These are phyloP conservation scores for Apiospora pterosperma DNA, from an alignment of 2,329 filamentous ascomycete genomes.

Conservation along the genomic window DNA sequence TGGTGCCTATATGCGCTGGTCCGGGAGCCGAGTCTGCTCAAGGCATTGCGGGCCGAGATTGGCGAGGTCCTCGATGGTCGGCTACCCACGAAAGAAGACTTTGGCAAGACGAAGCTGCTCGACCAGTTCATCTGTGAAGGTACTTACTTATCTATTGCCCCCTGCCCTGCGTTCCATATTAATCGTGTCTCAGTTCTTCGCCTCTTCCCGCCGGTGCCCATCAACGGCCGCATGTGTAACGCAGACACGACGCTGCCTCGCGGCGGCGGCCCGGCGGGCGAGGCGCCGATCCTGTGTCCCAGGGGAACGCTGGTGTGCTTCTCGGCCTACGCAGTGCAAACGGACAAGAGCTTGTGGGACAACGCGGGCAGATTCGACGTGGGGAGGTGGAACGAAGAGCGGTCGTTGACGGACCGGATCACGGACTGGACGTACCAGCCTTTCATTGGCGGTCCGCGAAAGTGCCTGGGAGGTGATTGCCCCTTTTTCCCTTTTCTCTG, in stretches of 20 bases:
- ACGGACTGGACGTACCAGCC: conserved; percentile 26
- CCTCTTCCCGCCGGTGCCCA: neutral
- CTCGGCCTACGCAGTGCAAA: conserved; percentile 31
- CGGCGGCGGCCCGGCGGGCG: conserved; percentile 42
- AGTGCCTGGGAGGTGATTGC: conserved; percentile 16
- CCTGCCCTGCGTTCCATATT: too few relatives aligned
- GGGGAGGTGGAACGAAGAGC: conserved; percentile 9
- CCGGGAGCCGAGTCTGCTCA: neutral
- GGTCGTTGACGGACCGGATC: neutral
- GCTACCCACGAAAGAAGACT: too few relatives aligned
- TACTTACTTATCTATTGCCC: too few relatives aligned
- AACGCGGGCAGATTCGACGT: conserved; percentile 11
- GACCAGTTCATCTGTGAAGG: too few relatives aligned
- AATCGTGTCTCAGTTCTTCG: neutral
- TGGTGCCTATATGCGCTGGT: conserved; percentile 13
- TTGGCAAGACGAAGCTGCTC: too few relatives aligned
- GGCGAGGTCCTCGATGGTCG: too few relatives aligned
- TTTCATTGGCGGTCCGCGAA: conserved; percentile 34
- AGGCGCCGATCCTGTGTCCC: conserved; percentile 39
- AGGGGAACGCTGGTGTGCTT: conserved; percentile 37
- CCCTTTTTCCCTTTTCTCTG: neutral
- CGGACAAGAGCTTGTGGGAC: conserved; percentile 20
- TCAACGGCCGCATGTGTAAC: neutral
- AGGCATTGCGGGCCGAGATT: too few relatives aligned
- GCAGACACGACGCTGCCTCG: conserved; percentile 38